Conservation (phyloP, 768 basidiomycete genomes). For the Hericium rajendrae region DNA sequence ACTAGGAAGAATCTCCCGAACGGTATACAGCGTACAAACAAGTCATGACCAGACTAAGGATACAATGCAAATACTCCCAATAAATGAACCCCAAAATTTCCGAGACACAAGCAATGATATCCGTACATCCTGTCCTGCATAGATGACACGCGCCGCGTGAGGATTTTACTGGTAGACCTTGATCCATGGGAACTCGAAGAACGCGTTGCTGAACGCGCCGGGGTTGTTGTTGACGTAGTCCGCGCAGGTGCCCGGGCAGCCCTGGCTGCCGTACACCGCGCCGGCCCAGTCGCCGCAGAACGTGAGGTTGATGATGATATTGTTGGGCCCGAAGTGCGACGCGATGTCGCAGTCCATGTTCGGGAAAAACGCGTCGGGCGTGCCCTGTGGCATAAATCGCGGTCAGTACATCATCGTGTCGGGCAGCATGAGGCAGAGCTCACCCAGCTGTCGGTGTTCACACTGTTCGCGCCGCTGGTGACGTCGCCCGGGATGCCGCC, state of each 20-base stretch:
- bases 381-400: constrained; percentile 32
- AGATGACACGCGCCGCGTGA: background rate
- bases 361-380: constrained; percentile 54
- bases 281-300: constrained; percentile 32
- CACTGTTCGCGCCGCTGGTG: constrained; percentile 25
- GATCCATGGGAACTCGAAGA: constrained; percentile 1
- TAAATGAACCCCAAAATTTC: no score
- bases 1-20: no score
- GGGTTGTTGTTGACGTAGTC: constrained; percentile 2
- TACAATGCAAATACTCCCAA: no score
- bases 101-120: background rate
- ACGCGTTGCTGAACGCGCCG: background rate
- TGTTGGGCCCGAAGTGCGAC: constrained; percentile 43
- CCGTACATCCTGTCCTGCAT: background rate
- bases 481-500: constrained; percentile 38
- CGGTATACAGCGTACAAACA: no score
- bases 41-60: no score
- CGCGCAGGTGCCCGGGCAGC: constrained; percentile 7
- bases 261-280: constrained; percentile 6
- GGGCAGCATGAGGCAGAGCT: background rate
- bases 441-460: constrained; percentile 49
- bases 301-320: constrained; percentile 61
- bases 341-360: constrained; percentile 46
- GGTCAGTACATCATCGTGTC: background rate
- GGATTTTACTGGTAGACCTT: background rate